phyloP scores from a whole-genome alignment of 495 filamentous ascomycete genomes.

The Glarea lozoyensis region DNA sequence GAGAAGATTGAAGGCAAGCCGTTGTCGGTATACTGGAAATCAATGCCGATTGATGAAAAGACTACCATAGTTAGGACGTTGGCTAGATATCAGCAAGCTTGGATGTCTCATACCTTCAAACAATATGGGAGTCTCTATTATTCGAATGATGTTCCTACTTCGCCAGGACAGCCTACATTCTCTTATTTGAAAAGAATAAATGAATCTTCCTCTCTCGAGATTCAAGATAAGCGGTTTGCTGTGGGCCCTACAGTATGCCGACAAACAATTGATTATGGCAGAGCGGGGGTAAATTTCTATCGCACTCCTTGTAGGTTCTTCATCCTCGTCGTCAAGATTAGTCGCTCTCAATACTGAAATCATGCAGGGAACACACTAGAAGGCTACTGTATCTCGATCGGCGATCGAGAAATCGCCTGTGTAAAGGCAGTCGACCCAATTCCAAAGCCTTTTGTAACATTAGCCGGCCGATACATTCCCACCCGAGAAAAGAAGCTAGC shows the following conservation, averaged over 20 bases:
- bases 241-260: constrained; percentile 22
- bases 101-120: not conserved
- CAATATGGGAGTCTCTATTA: not conserved
- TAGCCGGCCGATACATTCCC: constrained; percentile 18
- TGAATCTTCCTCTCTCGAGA: constrained; percentile 13
- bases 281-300: constrained; percentile 6
- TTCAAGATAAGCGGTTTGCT: constrained; percentile 23
- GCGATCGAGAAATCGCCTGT: constrained; percentile 23
- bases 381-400: constrained; percentile 21
- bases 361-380: constrained; percentile 7
- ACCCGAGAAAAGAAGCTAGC: not conserved
- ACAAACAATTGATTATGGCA: constrained; percentile 22
- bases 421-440: constrained; percentile 20
- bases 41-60: not conserved
- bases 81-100: not conserved
- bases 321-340: not conserved
- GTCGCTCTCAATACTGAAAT: not conserved
- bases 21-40: not conserved
- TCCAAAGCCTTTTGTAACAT: constrained; percentile 25
- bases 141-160: constrained; percentile 6
- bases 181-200: constrained; percentile 18
- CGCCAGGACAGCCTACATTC: no score
- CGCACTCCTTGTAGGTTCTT: constrained; percentile 5
- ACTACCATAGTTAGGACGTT: not conserved
- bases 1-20: not conserved